Evolutionary conservation across 495 filamentous ascomycete species (phyloP).

Genomic region (Neurospora discreta): DNA sequence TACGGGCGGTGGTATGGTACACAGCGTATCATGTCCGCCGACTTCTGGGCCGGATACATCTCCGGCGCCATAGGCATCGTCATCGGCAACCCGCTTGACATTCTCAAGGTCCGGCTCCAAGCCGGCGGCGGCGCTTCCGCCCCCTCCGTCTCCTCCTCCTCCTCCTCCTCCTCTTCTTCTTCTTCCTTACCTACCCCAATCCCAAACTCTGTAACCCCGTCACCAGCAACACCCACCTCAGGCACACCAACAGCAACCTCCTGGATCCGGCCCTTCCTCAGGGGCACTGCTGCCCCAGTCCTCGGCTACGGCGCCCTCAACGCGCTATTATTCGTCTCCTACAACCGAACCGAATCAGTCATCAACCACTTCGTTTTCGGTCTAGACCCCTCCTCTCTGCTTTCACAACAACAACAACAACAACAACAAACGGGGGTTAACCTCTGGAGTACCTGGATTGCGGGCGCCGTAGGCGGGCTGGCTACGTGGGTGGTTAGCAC

Average conservation of each 20-base stretch:
- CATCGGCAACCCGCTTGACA: conserved; percentile 78
- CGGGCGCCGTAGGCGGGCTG: conserved; percentile 66
- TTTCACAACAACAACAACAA: too few species aligned
- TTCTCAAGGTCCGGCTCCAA: conserved; percentile 77
- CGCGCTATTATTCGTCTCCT: conserved; percentile 73
- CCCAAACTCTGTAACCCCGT: conserved; percentile 55
- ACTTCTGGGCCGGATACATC: conserved; percentile 82
- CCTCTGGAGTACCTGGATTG: conserved; percentile 54
- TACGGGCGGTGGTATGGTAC: background rate
- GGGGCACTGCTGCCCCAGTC: conserved; percentile 68
- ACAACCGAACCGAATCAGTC: conserved; percentile 60
- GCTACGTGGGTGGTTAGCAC: conserved; percentile 72
- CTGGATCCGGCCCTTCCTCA: conserved; percentile 26
- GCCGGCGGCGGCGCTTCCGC: conserved; percentile 22
- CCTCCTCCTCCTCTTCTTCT: conserved; percentile 53
- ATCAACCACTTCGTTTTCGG: conserved; percentile 33
- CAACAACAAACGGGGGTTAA: conserved; percentile 16
- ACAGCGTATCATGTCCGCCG: conserved; percentile 51
- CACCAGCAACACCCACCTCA: too few species aligned
- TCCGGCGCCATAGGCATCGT: conserved; percentile 74
- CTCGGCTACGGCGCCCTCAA: conserved; percentile 84
- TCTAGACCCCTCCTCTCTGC: background rate
- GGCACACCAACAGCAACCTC: conserved; percentile 28
- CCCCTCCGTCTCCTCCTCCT: background rate
- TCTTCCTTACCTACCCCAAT: conserved; percentile 64